phyloP scores from a whole-genome alignment of 768 basidiomycete species.

The Phylloporus rhodoxanthus region DNA sequence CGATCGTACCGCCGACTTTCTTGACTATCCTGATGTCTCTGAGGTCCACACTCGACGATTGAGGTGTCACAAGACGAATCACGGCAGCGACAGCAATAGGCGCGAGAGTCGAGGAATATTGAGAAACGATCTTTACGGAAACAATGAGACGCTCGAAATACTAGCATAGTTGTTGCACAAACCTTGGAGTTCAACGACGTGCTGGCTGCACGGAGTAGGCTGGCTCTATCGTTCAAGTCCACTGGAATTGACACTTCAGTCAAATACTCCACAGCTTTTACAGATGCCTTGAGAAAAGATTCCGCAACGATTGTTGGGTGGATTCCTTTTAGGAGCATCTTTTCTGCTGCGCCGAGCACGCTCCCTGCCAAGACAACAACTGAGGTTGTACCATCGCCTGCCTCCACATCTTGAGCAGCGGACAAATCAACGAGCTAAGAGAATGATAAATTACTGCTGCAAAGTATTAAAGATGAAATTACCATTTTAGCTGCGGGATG shows the following conservation, averaged over 20 bases:
- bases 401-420: conserved; percentile 96
- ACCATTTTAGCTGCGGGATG: conserved; percentile 99
- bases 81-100: conserved; percentile 98
- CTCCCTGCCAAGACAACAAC: conserved; percentile 96
- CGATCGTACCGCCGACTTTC: conserved; percentile 98
- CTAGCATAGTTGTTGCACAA: conserved; percentile 6
- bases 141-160: conserved; percentile 6
- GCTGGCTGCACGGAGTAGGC: conserved; percentile 85
- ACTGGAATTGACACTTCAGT: conserved; percentile 90
- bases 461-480: neutral
- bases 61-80: conserved; percentile 79
- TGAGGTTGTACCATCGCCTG: conserved; percentile 96
- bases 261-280: conserved; percentile 89
- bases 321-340: conserved; percentile 93
- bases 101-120: conserved; percentile 97
- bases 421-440: conserved; percentile 91
- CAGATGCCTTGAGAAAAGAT: conserved; percentile 86
- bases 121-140: conserved; percentile 81
- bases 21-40: conserved; percentile 95
- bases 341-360: conserved; percentile 90
- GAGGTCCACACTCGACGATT: conserved; percentile 93
- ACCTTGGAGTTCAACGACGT: conserved; percentile 97
- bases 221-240: conserved; percentile 80
- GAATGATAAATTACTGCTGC: conserved; percentile 1
- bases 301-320: conserved; percentile 97